Evolutionary conservation across 352 stramenopile species (phyloP), one percentile per base, ranked within the genome.

Genomic region (Phytophthora megakarya): DNA sequence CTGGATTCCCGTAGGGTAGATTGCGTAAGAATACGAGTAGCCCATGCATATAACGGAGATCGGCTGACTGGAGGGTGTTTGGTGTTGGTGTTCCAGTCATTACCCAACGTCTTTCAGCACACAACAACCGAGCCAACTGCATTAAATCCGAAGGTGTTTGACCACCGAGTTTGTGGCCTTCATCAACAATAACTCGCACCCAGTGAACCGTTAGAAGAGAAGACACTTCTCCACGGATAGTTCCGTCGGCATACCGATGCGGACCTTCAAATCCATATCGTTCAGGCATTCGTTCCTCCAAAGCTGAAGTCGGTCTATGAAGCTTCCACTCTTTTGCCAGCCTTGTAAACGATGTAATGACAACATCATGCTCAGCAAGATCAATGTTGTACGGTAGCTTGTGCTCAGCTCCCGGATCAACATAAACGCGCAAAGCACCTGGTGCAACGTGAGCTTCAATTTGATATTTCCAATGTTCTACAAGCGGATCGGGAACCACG

Each of bases 81-180:
- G 91, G 89, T 11, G 96, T 98, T 15, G 97, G 97, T 16, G 97
- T 99, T 44, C 97, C 97, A 3, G 95, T 99, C 96, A 99, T 98
- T n/a, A 97, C 88, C 96, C 96, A 99, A 15, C 93, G 77, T 52
- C 90, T 86, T 50, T 97, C 80, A 1, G 89, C 88, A 35, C 73
- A 86, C 7, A 98, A 61, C 21, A 92, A 48, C 22, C 84, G 70
- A 8, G 96, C 90, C 60, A 98, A 89, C 9, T 85, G 64, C 66
- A 95, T 95, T 19, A 95, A 75, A 52, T 86, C 79, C 3, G 76
- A 84, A 38, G 78, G 66, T 19, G 73, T 77, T 26, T 78, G 80
- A 6, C 82, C 81, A 19, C 90, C 92, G 7, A 98, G 65, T 60
- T 97, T 96, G 70, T 98, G 96, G 9, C 96, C 96, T 86, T 99